Evolutionary conservation across 176 grass and related monocot species (phyloP), one percentile per base, ranked within the genome.

Genomic region (Raddia guianensis): DNA sequence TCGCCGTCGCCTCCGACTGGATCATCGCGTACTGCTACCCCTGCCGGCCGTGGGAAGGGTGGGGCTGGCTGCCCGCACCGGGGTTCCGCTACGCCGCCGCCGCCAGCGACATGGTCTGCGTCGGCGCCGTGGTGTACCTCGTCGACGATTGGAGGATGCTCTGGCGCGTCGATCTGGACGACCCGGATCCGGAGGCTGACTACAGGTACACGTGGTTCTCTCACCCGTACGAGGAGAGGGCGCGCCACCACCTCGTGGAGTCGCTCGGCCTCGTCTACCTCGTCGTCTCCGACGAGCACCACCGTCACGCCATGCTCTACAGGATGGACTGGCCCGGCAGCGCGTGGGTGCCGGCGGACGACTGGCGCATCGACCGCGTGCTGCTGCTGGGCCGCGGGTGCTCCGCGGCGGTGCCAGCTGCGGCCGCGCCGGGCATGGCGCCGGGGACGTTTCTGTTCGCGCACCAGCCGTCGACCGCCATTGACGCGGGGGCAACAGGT

Each of bases 361-460:
- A 63, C 56, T 19, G 53, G 16, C 27, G 8, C 49, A 71, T 63
- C 48, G 56, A 80, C 37, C 40, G 54, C 64, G 70, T 89, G 70
- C 82, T 89, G 37, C 71, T 89, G 40, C 63, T 89, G 12, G 87
- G 87, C 12, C 76, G 77, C 56, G 87, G 87, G 10, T 89, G 87
- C 64, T 89, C 87, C 4, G 82, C 76, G 5, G 72, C 49, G 13
- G 82, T 89, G 47, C 87, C 87, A 14, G 15, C 87, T 16, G 51
- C 35, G 4, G 75, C 75, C 46, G 76, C 76, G 6, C 55, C 87
- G 2, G 87, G 87, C 37, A 64, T 78, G 6, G 70, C 71, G 15
- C 55, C n/a, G n/a, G n/a, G n/a, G n/a, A n/a, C n/a, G n/a, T n/a
- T n/a, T n/a, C n/a, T 89, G 12, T 66, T 80, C 40, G 76, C 44